Percentiles rank a stretch among this genome's conserved stretches.
phyloP scores from a whole-genome alignment of 208 protist genomes.

The Wallacemonas sp. region DNA sequence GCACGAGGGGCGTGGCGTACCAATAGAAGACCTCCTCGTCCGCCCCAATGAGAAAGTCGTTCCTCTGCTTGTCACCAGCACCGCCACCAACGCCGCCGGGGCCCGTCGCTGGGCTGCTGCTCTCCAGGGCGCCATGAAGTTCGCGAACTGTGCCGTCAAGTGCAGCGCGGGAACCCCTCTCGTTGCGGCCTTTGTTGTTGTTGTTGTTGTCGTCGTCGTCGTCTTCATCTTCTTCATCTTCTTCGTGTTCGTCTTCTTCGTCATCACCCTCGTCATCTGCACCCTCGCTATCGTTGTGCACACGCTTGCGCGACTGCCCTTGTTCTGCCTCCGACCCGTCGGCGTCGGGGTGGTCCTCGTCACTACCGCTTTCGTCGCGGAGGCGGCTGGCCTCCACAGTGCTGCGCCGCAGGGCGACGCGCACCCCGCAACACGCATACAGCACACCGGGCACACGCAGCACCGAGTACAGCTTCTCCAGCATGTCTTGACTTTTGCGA shows the following conservation, averaged over 20 bases:
- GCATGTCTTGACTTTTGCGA: slow-evolving; percentile 50
- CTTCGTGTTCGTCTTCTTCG: neutral
- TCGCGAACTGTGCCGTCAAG: neutral
- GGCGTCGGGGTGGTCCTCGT: slow-evolving; percentile 4
- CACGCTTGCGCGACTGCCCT: too few species aligned
- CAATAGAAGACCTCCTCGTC: slow-evolving; percentile 72
- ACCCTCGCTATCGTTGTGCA: too few species aligned
- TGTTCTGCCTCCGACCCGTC: slow-evolving; percentile 9
- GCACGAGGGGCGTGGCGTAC: slow-evolving; percentile 70
- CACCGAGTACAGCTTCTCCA: slow-evolving; percentile 75
- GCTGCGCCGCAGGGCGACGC: slow-evolving; percentile 34
- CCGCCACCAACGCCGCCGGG: too few species aligned
- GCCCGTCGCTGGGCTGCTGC: slow-evolving; percentile 3
- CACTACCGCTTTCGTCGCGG: slow-evolving; percentile 6
- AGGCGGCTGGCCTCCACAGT: neutral
- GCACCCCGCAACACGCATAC: slow-evolving; percentile 70
- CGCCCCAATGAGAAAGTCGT: slow-evolving; percentile 35
- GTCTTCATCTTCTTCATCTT: slow-evolving; percentile 18
- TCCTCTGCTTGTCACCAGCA: slow-evolving; percentile 1
- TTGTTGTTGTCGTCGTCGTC: slow-evolving; percentile 2
- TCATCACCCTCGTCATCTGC: neutral
- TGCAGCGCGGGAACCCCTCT: neutral
- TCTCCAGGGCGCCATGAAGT: slow-evolving; percentile 41
- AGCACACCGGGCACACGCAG: slow-evolving; percentile 68
- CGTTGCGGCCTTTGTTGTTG: neutral